These are phyloP conservation scores for Pyricularia grisea DNA, from an alignment of 2,329 filamentous ascomycete genomes.

Conservation along the genomic window DNA sequence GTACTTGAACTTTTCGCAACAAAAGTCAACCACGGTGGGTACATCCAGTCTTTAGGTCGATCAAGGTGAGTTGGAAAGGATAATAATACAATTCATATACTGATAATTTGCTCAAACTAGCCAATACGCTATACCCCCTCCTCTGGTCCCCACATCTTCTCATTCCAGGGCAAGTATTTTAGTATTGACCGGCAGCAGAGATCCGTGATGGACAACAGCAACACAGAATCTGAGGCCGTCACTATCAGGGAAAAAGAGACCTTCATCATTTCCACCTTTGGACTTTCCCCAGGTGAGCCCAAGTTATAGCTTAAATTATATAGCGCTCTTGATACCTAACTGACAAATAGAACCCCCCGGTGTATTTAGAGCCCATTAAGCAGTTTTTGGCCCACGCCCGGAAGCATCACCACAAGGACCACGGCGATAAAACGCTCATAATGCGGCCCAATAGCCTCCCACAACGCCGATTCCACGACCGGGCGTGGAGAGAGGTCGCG, in stretches of 20 bases:
- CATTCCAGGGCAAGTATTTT: slow-evolving; percentile 43
- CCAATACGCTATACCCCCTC: slow-evolving; percentile 44
- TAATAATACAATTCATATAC: background rate
- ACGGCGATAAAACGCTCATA: slow-evolving; percentile 47
- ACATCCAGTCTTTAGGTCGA: background rate
- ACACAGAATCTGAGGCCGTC: slow-evolving; percentile 17
- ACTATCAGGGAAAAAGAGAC: slow-evolving; percentile 40
- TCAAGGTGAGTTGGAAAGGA: background rate
- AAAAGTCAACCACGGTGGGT: slow-evolving; percentile 39
- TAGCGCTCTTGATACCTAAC: background rate
- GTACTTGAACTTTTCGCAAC: slow-evolving; percentile 52
- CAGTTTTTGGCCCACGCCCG: slow-evolving; percentile 43
- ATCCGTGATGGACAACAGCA: slow-evolving; percentile 26
- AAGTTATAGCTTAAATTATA: background rate
- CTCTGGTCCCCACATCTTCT: slow-evolving; percentile 42
- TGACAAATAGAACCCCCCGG: background rate
- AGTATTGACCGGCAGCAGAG: slow-evolving; percentile 35
- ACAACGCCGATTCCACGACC: slow-evolving; percentile 32
- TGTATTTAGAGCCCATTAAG: slow-evolving; percentile 36
- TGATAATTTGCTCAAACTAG: slow-evolving; percentile 13
- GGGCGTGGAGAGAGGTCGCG: slow-evolving; percentile 47
- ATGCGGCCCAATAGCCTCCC: slow-evolving; percentile 41
- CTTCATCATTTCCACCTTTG: slow-evolving; percentile 46
- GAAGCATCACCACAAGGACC: slow-evolving; percentile 38
- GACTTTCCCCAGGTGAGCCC: slow-evolving; percentile 26